phyloP scores from a whole-genome alignment of 2,329 filamentous ascomycete genomes.

The Pseudovirgaria hyperparasitica region DNA sequence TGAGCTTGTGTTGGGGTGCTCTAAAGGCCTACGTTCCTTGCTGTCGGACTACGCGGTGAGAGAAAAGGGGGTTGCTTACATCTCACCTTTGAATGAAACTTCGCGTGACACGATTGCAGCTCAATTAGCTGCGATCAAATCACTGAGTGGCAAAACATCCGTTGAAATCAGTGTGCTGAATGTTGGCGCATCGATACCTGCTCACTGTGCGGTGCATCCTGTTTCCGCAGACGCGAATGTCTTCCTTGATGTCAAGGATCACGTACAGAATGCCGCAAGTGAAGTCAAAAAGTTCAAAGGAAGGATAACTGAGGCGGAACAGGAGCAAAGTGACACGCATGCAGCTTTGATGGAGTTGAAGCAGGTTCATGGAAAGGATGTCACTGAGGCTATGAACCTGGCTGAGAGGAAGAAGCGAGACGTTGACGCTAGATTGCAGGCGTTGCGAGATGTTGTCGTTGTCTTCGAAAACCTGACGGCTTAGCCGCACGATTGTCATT shows the following conservation, averaged over 20 bases:
- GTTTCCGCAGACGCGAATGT: constrained; percentile 64
- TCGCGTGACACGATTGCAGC: constrained; percentile 48
- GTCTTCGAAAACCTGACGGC: too few species aligned
- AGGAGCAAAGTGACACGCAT: too few species aligned
- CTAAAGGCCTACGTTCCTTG: constrained; percentile 59
- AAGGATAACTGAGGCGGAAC: too few species aligned
- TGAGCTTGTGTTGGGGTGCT: constrained; percentile 58
- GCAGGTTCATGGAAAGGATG: too few species aligned
- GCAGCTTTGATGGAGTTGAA: too few species aligned
- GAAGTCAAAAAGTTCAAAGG: too few species aligned
- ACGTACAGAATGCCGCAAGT: constrained; percentile 72
- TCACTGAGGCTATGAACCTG: too few species aligned
- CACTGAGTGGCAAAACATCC: constrained; percentile 63
- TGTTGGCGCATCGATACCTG: constrained; percentile 46
- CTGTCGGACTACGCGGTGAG: constrained; percentile 65
- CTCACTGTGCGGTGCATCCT: constrained; percentile 69
- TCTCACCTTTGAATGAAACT: constrained; percentile 57
- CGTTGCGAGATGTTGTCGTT: too few species aligned
- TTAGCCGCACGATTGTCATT: too few species aligned
- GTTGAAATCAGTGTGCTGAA: constrained; percentile 51
- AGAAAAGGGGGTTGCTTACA: constrained; percentile 41
- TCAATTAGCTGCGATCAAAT: constrained; percentile 63
- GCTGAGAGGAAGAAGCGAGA: too few species aligned
- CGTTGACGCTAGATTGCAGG: too few species aligned
- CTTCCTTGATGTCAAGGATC: constrained; percentile 71